phyloP scores from a whole-genome alignment of 2,329 filamentous ascomycete species.

The Plenodomus tracheiphilus region DNA sequence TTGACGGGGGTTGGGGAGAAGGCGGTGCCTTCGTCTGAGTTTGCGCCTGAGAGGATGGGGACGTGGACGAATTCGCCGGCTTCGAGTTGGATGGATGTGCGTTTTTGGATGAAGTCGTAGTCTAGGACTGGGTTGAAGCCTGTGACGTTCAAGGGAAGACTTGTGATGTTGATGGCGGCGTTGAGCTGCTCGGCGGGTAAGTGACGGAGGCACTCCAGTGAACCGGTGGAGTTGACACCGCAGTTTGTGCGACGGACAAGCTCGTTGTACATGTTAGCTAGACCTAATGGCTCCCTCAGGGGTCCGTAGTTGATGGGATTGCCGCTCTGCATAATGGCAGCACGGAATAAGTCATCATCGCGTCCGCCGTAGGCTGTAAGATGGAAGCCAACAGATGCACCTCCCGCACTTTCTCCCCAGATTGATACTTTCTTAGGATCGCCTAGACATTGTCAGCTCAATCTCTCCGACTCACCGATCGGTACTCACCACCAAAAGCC shows the following conservation, averaged over 20 bases:
- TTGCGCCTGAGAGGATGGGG: constrained; percentile 65
- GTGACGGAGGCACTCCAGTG: constrained; percentile 57
- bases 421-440: constrained; percentile 50
- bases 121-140: constrained; percentile 55
- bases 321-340: constrained; percentile 52
- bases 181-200: constrained; percentile 64
- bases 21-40: constrained; percentile 66
- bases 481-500: constrained; percentile 47
- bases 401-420: constrained; percentile 52
- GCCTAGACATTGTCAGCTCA: constrained; percentile 38
- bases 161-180: constrained; percentile 53
- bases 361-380: constrained; percentile 53
- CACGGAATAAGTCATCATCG: constrained; percentile 53
- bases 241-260: constrained; percentile 31
- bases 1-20: constrained; percentile 61
- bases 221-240: constrained; percentile 17
- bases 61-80: constrained; percentile 65
- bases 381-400: constrained; percentile 48
- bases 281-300: constrained; percentile 20
- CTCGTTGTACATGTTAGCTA: constrained; percentile 22
- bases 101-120: constrained; percentile 59
- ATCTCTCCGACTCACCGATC: constrained; percentile 27
- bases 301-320: constrained; percentile 40
- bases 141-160: constrained; percentile 26
- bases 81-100: constrained; percentile 58